phyloP scores from a whole-genome alignment of 441 rosid genomes.

The Gossypium schwendimanii region DNA sequence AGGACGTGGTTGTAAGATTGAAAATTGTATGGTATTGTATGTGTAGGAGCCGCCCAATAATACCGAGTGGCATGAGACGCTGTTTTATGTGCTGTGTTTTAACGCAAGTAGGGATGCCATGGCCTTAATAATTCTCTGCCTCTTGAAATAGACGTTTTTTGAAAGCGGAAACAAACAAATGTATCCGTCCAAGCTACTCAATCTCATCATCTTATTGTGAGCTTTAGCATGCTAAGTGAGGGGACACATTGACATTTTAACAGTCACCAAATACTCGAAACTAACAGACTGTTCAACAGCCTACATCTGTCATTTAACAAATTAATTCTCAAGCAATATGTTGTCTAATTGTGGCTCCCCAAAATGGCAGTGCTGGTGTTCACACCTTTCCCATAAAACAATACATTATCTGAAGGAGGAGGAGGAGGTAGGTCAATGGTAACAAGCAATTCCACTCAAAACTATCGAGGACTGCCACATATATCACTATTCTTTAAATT shows the following conservation, averaged over 20 bases:
- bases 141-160: neutral
- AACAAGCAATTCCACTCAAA: neutral
- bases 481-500: neutral
- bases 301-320: neutral
- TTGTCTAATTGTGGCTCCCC: neutral
- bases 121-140: neutral
- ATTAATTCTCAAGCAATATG: neutral
- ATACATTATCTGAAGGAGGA: neutral
- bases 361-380: neutral
- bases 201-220: no score
- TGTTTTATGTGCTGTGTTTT: neutral
- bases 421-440: neutral
- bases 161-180: neutral
- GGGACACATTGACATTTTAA: no score
- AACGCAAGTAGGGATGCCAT: neutral
- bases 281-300: neutral
- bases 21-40: neutral
- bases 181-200: neutral
- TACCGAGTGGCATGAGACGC: neutral
- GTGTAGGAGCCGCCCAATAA: neutral
- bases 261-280: neutral
- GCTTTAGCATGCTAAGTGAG: no score
- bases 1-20: neutral
- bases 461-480: neutral
- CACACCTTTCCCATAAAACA: neutral